These are phyloP conservation scores for Blastobotrys illinoisensis DNA, from an alignment of 1,139 yeast species.

Conservation along the genomic window DNA sequence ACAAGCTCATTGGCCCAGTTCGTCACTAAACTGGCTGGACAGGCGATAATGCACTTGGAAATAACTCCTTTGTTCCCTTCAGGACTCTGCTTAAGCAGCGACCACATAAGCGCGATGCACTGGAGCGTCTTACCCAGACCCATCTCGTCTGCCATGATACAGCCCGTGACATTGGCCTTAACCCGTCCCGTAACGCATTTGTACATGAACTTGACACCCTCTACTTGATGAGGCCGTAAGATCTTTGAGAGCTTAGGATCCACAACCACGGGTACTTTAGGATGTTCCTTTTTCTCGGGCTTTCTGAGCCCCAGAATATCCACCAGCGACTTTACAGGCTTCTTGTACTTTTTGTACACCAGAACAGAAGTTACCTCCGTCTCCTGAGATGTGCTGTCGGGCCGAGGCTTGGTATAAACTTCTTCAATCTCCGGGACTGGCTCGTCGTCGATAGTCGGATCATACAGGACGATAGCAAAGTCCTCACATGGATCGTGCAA, in stretches of 20 bases:
- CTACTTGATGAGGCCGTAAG: slow-evolving; percentile 92
- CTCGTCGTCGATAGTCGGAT: slow-evolving; percentile 75
- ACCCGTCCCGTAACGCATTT: slow-evolving; percentile 86
- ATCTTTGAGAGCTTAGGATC: slow-evolving; percentile 85
- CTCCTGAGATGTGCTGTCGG: slow-evolving; percentile 6
- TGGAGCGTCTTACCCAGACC: slow-evolving; percentile 95
- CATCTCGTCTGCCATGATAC: slow-evolving; percentile 99
- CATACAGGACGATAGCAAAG: slow-evolving; percentile 89
- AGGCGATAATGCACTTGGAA: slow-evolving; percentile 85
- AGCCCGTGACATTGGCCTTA: slow-evolving; percentile 85
- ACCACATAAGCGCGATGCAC: slow-evolving; percentile 92
- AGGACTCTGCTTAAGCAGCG: slow-evolving; percentile 83
- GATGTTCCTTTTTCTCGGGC: slow-evolving; percentile 39
- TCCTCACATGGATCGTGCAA: slow-evolving; percentile 91
- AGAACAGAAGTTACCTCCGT: slow-evolving; percentile 9
- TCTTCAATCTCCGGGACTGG: slow-evolving; percentile 20
- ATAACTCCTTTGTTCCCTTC: slow-evolving; percentile 73
- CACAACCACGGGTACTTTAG: slow-evolving; percentile 88
- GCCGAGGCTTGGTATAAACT: slow-evolving; percentile 6
- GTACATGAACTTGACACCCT: slow-evolving; percentile 88
- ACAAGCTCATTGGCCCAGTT: slow-evolving; percentile 97
- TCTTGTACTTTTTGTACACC: slow-evolving; percentile 8
- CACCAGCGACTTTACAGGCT: slow-evolving; percentile 49
- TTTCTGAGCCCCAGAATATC: slow-evolving; percentile 75
- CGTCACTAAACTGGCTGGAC: slow-evolving; percentile 90